phyloP scores from a whole-genome alignment of 176 grass and related monocot genomes.

The Leersia perrieri region DNA sequence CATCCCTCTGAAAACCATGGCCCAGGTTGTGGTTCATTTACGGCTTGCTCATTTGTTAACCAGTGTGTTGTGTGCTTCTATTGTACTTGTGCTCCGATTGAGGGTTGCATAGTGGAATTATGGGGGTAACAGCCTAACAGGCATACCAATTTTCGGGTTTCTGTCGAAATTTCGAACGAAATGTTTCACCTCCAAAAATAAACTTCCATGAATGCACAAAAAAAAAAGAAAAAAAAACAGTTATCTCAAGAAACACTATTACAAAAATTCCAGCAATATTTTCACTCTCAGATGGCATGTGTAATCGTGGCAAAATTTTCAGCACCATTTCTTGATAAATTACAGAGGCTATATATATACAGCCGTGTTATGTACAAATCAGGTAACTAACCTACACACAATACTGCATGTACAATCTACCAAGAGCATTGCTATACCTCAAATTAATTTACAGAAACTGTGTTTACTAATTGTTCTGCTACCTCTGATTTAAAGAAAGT shows the following conservation, averaged over 20 bases:
- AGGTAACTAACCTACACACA: background rate
- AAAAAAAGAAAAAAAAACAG: background rate
- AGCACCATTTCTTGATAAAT: background rate
- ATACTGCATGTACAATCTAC: background rate
- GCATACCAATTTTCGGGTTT: too few species aligned
- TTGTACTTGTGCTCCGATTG: too few species aligned
- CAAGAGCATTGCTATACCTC: slow-evolving; percentile 13
- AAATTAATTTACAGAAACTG: slow-evolving; percentile 14
- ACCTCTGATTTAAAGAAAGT: slow-evolving; percentile 8
- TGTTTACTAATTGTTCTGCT: background rate
- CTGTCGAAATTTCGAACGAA: too few species aligned
- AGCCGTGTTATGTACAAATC: slow-evolving; percentile 5
- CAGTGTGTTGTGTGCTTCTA: too few species aligned
- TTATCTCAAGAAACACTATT: background rate
- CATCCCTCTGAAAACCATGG: too few species aligned
- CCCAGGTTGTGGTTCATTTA: too few species aligned
- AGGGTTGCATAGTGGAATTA: too few species aligned
- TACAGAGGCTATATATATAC: background rate
- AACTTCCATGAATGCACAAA: background rate
- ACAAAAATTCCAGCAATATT: background rate
- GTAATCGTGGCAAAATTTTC: background rate
- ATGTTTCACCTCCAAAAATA: too few species aligned
- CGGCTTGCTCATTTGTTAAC: too few species aligned
- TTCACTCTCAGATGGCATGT: background rate
- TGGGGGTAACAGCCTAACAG: too few species aligned